Conservation (phyloP, 148 eudicot species). For the Dysphania ambrosioides region DNA sequence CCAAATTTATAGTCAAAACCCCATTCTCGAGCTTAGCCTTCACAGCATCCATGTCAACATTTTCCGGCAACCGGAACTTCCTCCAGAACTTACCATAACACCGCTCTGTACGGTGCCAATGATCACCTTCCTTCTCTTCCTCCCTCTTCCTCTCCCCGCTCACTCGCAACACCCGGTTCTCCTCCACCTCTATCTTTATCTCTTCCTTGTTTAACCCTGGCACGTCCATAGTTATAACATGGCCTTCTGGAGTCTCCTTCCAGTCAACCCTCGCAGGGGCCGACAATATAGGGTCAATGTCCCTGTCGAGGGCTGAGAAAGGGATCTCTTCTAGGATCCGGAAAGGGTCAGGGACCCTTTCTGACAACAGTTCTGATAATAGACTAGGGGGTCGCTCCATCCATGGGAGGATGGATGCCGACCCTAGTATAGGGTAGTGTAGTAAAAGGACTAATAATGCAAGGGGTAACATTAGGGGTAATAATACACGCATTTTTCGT, state of each 20-base stretch:
- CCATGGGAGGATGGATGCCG: slow-evolving; percentile 24
- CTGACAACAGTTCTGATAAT: slow-evolving; percentile 29
- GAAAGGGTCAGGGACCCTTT: slow-evolving; percentile 29
- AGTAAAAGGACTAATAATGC: background rate
- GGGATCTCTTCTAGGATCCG: slow-evolving; percentile 30
- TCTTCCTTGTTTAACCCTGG: slow-evolving; percentile 43
- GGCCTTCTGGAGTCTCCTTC: slow-evolving; percentile 46
- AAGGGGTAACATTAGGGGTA: background rate
- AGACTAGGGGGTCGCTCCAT: slow-evolving; percentile 14
- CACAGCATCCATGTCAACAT: slow-evolving; percentile 31
- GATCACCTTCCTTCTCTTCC: slow-evolving; percentile 39
- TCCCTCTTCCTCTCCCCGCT: slow-evolving; percentile 40
- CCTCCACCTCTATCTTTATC: slow-evolving; percentile 42
- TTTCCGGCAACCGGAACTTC: slow-evolving; percentile 35
- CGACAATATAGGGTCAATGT: background rate
- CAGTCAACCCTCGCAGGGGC: slow-evolving; percentile 42
- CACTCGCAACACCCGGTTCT: slow-evolving; percentile 36
- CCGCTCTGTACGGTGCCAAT: slow-evolving; percentile 37
- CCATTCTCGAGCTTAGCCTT: slow-evolving; percentile 39
- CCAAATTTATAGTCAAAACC: slow-evolving; percentile 28
- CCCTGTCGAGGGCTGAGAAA: slow-evolving; percentile 20
- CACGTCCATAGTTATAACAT: slow-evolving; percentile 34
- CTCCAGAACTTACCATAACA: slow-evolving; percentile 37
- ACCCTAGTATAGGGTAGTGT: background rate
- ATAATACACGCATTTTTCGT: too few species aligned